Percentiles rank a stretch among this genome's conserved stretches.
These are phyloP conservation scores for Sideroxylon spinosum DNA, from an alignment of 179 eudicot genomes.

Conservation along the genomic window DNA sequence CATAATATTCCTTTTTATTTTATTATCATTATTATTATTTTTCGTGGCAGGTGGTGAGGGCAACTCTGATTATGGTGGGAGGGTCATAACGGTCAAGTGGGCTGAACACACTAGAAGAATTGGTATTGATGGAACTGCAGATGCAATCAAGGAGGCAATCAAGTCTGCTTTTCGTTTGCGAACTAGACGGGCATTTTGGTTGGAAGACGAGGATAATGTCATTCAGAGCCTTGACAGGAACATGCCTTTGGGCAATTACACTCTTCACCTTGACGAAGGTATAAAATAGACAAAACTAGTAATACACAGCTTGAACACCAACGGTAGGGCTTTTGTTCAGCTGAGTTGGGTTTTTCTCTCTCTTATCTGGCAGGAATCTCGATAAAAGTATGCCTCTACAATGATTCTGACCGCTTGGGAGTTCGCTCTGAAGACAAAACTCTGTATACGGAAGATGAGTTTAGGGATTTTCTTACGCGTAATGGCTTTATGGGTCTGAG, in stretches of 20 bases:
- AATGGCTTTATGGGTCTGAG: constrained; percentile 51
- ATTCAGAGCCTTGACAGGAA: constrained; percentile 63
- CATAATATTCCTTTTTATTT: background rate
- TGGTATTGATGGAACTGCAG: constrained; percentile 62
- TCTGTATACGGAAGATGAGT: constrained; percentile 55
- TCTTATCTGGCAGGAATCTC: constrained; percentile 37
- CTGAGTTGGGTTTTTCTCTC: background rate
- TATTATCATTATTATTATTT: background rate
- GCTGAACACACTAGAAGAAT: constrained; percentile 55
- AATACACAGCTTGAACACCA: background rate
- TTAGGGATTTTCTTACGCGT: constrained; percentile 47
- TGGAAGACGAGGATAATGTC: constrained; percentile 65
- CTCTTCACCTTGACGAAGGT: constrained; percentile 74
- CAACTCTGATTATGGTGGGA: constrained; percentile 45
- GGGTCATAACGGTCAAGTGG: constrained; percentile 63
- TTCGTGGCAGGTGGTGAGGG: constrained; percentile 42
- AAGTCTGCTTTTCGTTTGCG: constrained; percentile 65
- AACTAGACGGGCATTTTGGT: constrained; percentile 66
- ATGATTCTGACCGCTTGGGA: constrained; percentile 43
- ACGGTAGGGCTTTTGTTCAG: background rate
- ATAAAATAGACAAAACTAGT: background rate
- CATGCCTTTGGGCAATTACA: constrained; percentile 61
- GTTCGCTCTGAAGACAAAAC: constrained; percentile 59
- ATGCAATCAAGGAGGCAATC: constrained; percentile 73
- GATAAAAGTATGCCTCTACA: constrained; percentile 59